Evolutionary conservation across 768 basidiomycete species (phyloP), one percentile per base, ranked within the genome.

Genomic region (Butyriboletus loyo): DNA sequence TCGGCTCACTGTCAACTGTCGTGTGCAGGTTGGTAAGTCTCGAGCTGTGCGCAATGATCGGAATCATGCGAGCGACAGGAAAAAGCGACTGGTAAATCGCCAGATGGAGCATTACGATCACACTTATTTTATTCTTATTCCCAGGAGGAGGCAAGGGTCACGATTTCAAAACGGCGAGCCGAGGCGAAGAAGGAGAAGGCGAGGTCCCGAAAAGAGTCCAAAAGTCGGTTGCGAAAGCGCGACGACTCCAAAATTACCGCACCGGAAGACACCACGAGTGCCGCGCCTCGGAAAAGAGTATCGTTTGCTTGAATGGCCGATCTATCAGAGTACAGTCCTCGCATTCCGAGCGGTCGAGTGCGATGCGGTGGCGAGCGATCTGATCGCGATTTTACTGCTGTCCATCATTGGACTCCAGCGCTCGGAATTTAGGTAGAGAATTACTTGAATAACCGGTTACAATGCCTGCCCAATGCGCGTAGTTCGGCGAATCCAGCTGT

Each of bases 131-230:
- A 48, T 55, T 40, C 38, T 22, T 46, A 28, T 59, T 57, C 45
- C 45, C 56, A 78, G 77, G 73, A 76, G 58, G 76, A 76, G 57
- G 70, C 71, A 15, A 79, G 75, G 49, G 68, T 65, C 7, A 56
- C 68, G 43, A 69, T 79, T 24, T 61, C 65, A 22, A 72, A 72
- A 35, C 69, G 67, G 57, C 68, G 67, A 30, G 65, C 72, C 31
- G 69, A 67, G 39, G 62, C 58, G 31, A 79, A 76, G 64, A 73
- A 69, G 62, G 66, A 72, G 40, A 77, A 73, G 56, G 62, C 62
- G 15, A 76, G 62, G 52, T 51, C 55, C 42, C 66, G 68, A 35
- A 76, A 66, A 38, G 52, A 60, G 32, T 43, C 32, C 44, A 55
- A 53, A 37, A 11, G 48, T 46, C 57, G 52, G 56, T 15, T 54